These are phyloP conservation scores for Elasticomyces elasticus DNA, from an alignment of 495 filamentous ascomycete species.

Conservation along the genomic window DNA sequence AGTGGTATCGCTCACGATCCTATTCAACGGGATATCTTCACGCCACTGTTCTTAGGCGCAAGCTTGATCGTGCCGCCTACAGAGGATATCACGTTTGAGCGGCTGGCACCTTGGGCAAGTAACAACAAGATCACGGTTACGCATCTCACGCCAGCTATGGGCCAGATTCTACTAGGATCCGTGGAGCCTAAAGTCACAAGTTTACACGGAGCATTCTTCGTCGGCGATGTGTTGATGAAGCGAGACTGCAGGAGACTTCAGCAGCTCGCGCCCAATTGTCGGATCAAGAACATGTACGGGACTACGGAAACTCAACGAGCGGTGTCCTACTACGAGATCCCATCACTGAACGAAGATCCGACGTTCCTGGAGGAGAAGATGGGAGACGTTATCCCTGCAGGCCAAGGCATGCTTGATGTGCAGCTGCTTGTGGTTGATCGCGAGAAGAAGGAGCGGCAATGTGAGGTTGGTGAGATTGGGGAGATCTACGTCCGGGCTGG, in stretches of 20 bases:
- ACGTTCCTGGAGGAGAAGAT: conserved; percentile 61
- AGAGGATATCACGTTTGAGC: conserved; percentile 83
- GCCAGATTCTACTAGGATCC: conserved; percentile 81
- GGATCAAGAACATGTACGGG: conserved; percentile 85
- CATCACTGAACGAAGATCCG: conserved; percentile 55
- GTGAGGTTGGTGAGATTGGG: conserved; percentile 70
- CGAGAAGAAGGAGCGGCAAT: conserved; percentile 59
- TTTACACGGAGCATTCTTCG: conserved; percentile 80
- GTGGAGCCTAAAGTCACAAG: conserved; percentile 39
- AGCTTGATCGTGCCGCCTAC: conserved; percentile 69
- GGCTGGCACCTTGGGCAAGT: conserved; percentile 83
- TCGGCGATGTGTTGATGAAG: conserved; percentile 84
- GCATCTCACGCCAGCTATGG: conserved; percentile 92
- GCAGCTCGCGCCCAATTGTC: conserved; percentile 64
- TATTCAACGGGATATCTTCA: conserved; percentile 90
- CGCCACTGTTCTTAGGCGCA: conserved; percentile 78
- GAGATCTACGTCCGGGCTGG: conserved; percentile 85
- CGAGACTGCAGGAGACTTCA: conserved; percentile 74
- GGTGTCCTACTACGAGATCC: conserved; percentile 81
- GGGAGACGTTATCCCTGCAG: conserved; percentile 74
- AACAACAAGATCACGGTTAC: conserved; percentile 71
- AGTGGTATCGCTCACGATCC: conserved; percentile 80
- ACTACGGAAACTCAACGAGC: conserved; percentile 84
- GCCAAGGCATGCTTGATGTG: conserved; percentile 85
- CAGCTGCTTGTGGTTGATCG: conserved; percentile 86